phyloP scores from a whole-genome alignment of 1,284 basidiomycete genomes.

The Coniophora puteana region DNA sequence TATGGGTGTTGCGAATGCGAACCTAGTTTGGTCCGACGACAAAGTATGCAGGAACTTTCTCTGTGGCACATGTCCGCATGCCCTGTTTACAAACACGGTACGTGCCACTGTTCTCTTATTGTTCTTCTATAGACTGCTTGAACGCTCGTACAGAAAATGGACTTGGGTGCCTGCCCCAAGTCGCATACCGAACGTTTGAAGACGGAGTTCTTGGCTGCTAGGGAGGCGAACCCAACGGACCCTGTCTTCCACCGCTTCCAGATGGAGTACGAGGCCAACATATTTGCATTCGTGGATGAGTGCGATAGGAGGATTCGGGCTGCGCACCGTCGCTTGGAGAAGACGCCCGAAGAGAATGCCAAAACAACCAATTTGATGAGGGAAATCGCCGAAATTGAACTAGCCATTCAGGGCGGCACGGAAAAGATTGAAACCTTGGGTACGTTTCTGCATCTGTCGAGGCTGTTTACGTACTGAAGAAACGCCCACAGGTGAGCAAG shows the following conservation, averaged over 20 bases:
- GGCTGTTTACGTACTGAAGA: constrained; percentile 10
- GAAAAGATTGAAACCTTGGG: constrained; percentile 97
- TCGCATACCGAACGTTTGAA: constrained; percentile 94
- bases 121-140: constrained; percentile 2
- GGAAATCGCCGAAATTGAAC: constrained; percentile 98
- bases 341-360: constrained; percentile 99
- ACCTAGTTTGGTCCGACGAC: constrained; percentile 93
- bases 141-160: constrained; percentile 83
- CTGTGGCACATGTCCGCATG: constrained; percentile 96
- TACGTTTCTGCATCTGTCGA: constrained; percentile 30
- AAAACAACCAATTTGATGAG: constrained; percentile 99
- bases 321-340: constrained; percentile 93
- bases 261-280: constrained; percentile 93
- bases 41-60: constrained; percentile 99
- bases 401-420: constrained; percentile 97
- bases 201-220: constrained; percentile 84
- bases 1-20: constrained; percentile 91
- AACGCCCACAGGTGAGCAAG: constrained; percentile 74
- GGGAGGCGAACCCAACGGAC: constrained; percentile 71
- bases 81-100: constrained; percentile 97
- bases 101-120: constrained; percentile 30
- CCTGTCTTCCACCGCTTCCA: constrained; percentile 83
- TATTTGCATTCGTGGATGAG: constrained; percentile 95
- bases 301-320: constrained; percentile 95
- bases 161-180: constrained; percentile 96